Conservation (phyloP, 768 basidiomycete genomes). For the Gautieria morchelliformis region DNA sequence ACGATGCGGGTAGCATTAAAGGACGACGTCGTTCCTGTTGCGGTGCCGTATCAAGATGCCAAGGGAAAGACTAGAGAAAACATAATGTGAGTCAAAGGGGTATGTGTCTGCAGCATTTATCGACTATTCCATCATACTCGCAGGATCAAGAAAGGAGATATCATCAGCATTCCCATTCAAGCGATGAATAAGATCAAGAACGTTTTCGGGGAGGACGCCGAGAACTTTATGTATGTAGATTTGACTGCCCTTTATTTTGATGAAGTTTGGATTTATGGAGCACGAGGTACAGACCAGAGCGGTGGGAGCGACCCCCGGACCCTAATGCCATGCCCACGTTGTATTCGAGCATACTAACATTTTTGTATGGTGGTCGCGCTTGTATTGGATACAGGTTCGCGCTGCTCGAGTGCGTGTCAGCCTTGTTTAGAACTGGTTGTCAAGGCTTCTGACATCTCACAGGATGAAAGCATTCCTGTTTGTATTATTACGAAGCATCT, state of each 20-base stretch:
- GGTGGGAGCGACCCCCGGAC: conserved; percentile 36
- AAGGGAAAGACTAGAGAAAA: conserved; percentile 9
- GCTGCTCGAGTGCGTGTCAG: conserved; percentile 41
- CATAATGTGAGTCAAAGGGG: conserved; percentile 10
- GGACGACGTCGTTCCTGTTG: conserved; percentile 45
- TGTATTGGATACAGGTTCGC: conserved; percentile 58
- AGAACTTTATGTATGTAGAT: conserved; percentile 37
- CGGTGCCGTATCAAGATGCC: conserved; percentile 20
- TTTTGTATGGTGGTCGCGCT: conserved; percentile 48
- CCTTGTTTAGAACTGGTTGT: not conserved
- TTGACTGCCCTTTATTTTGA: not conserved
- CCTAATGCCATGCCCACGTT: conserved; percentile 38
- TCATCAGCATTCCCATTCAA: conserved; percentile 50
- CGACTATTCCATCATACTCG: conserved; percentile 16
- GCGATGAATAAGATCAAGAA: conserved; percentile 44
- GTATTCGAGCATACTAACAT: conserved; percentile 45
- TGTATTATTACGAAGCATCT: conserved; percentile 46
- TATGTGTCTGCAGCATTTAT: conserved; percentile 1
- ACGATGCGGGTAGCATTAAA: conserved; percentile 41
- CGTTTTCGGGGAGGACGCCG: conserved; percentile 62
- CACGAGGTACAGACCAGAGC: conserved; percentile 34
- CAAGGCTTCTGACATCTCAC: not conserved
- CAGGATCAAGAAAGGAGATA: conserved; percentile 37
- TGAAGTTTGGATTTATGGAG: conserved; percentile 1
- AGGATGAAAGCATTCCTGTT: conserved; percentile 59